Evolutionary conservation across 2,329 filamentous ascomycete species (phyloP).

Genomic region (Coleophoma crateriformis): DNA sequence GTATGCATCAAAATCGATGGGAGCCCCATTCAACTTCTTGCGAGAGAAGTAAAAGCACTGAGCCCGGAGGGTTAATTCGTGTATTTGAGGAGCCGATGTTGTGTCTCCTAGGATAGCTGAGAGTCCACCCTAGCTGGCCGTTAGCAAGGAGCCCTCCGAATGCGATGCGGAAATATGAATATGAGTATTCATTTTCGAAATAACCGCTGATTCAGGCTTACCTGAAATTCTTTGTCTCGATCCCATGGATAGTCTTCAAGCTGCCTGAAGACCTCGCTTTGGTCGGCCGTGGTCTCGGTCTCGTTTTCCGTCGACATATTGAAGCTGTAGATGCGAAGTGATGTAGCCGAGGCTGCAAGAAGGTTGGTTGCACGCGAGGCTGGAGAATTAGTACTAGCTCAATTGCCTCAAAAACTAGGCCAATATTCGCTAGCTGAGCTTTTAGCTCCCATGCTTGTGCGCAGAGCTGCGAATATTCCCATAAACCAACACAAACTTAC

Average conservation of each 20-base stretch:
- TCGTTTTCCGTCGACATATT: constrained; percentile 8
- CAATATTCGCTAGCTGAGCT: not conserved
- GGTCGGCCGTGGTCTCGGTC: constrained; percentile 13
- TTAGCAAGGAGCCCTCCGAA: not conserved
- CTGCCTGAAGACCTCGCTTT: constrained; percentile 47
- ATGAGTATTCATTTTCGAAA: too few relatives aligned
- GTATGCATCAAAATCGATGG: constrained; percentile 63
- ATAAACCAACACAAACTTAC: constrained; percentile 4
- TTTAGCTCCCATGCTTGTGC: constrained; percentile 15
- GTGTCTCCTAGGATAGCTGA: constrained; percentile 57
- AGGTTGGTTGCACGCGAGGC: too few relatives aligned
- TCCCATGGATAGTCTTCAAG: constrained; percentile 65
- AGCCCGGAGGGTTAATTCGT: constrained; percentile 58
- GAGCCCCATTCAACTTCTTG: constrained; percentile 35
- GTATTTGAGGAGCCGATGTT: constrained; percentile 44
- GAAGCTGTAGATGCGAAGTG: not conserved
- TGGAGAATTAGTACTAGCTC: too few relatives aligned
- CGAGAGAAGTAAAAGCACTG: constrained; percentile 63
- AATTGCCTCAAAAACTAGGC: too few relatives aligned
- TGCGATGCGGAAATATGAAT: too few relatives aligned
- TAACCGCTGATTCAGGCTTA: constrained; percentile 20
- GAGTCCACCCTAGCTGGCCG: constrained; percentile 45
- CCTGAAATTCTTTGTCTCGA: constrained; percentile 63
- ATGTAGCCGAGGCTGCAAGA: too few relatives aligned
- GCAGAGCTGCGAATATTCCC: constrained; percentile 8